Evolutionary conservation across 331 rosid genomes (phyloP), one percentile per base, ranked within the genome.

Genomic region (Malus hybrid): DNA sequence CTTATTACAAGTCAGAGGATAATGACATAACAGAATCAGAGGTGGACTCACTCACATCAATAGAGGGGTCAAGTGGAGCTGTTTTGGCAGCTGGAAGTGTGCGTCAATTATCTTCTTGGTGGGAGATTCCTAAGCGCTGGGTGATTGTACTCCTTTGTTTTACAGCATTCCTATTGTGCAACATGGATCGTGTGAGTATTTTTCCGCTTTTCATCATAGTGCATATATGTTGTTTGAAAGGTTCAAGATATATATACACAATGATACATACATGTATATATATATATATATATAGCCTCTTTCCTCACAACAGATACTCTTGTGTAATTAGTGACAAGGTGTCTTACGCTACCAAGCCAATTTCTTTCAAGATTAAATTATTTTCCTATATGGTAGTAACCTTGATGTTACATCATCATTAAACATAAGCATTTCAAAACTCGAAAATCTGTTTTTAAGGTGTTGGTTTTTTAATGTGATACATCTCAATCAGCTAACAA

Each of bases 111-210:
- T 84, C 91, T 33, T 80, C 93, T 76, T 87, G 90, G 97, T 83
- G 92, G 82, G 76, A 82, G 67, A 77, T 93, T 86, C 98, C 98
- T 52, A 93, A 88, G 85, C 98, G 98, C 56, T 93, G 93, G 96
- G 90, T 84, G 85, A 88, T 93, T 79, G 98, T 93, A 60, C 79
- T 93, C 81, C 90, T 93, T 68, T 93, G 98, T 81, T 93, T 90
- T 83, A 3, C 88, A 20, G 86, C 98, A 50, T 91, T 93, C 80
- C 85, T 91, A 10, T 81, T 93, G 68, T 93, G 98, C 89, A 93
- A 93, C 87, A 91, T 93, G 98, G 98, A 93, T 76, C 97, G 98
- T 15, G 98, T 93, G 92, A 88, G 98, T 86, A 69, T 60, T 16
- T 86, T 57, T 55, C 77, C 48, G 65, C 20, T 78, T 34, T 77